phyloP scores from a whole-genome alignment of 345 rosid genomes.

The Dipteronia sinensis region DNA sequence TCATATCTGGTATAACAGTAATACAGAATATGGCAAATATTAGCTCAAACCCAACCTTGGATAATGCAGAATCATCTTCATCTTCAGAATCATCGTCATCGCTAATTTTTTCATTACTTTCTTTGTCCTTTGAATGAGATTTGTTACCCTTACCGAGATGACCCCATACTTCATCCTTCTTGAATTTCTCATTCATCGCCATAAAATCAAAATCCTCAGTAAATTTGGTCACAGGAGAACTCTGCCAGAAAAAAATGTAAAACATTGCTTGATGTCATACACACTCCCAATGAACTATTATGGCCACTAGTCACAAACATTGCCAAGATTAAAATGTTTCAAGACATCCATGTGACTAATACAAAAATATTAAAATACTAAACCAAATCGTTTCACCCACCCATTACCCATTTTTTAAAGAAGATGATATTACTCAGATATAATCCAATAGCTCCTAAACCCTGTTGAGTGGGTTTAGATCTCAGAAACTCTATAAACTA shows the following conservation, averaged over 20 bases:
- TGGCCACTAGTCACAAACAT: neutral
- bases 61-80: conserved; percentile 51
- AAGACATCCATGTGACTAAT: neutral
- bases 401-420: neutral
- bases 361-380: neutral
- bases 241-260: neutral
- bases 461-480: neutral
- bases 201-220: conserved; percentile 20
- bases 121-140: neutral
- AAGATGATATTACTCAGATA: neutral
- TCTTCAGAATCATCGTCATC: neutral
- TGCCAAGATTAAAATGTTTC: neutral
- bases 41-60: conserved; percentile 53
- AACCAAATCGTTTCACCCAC: neutral
- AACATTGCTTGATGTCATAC: neutral
- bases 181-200: conserved; percentile 16
- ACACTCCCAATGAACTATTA: neutral
- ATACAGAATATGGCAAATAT: neutral
- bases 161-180: conserved; percentile 19
- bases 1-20: too few species aligned
- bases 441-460: neutral
- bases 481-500: neutral
- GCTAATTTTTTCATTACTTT: neutral
- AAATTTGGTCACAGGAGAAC: conserved; percentile 6
- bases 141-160: conserved; percentile 6